A percentile compares a stretch with the other conserved stretches of the same genome.
Evolutionary conservation across 805 yeast species (phyloP).

Genomic region (Hanseniaspora singularis): DNA sequence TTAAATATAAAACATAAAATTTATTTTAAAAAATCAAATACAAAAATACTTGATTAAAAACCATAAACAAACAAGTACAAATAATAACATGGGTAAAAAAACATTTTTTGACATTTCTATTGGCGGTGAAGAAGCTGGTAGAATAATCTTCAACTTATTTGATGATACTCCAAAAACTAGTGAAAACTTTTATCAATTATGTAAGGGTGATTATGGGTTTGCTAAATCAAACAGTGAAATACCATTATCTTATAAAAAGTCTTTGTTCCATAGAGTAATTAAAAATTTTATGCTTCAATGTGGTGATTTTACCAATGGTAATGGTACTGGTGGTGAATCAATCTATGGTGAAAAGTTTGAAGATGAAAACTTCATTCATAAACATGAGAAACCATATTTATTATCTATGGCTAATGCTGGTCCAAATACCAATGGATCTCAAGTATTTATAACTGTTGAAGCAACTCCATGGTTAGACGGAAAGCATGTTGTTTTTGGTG

Average conservation of each 20-base stretch:
- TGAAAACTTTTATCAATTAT: constrained; percentile 76
- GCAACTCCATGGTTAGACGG: constrained; percentile 47
- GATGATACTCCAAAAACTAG: constrained; percentile 74
- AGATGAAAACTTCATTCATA: constrained; percentile 64
- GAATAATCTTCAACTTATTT: constrained; percentile 65
- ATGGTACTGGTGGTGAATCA: constrained; percentile 95
- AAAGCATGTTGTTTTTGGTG: constrained; percentile 93
- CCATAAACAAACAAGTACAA: too few species aligned
- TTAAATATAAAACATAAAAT: too few species aligned
- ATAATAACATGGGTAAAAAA: constrained; percentile 25
- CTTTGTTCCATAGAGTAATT: constrained; percentile 90
- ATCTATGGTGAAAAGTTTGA: constrained; percentile 69
- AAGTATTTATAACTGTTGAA: constrained; percentile 89
- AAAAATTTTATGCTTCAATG: constrained; percentile 98
- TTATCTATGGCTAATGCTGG: constrained; percentile 97
- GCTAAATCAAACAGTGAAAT: constrained; percentile 27
- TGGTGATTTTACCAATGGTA: constrained; percentile 84
- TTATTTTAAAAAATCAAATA: too few species aligned
- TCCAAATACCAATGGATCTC: constrained; percentile 96
- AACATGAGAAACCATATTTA: constrained; percentile 71
- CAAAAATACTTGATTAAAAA: too few species aligned
- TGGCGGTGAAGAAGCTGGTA: constrained; percentile 57
- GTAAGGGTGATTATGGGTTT: constrained; percentile 71
- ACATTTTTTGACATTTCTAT: constrained; percentile 71
- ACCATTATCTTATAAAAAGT: constrained; percentile 64